Evolutionary conservation across 352 stramenopile species (phyloP).

Genomic region (Phytophthora lateralis): DNA sequence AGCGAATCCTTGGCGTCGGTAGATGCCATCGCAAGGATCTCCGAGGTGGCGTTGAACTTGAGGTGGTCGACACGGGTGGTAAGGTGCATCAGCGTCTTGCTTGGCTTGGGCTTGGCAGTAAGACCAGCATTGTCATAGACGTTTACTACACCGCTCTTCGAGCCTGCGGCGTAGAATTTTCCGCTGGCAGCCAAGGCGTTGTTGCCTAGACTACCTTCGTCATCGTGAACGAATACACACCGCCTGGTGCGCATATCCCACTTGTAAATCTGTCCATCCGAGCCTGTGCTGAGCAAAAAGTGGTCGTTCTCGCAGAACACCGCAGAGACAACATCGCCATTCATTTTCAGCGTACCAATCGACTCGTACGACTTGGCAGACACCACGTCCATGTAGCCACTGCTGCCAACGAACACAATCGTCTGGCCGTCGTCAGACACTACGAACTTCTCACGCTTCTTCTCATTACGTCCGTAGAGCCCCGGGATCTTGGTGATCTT

Average conservation of each 20-base stretch:
- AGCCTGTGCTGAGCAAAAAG: constrained; percentile 94
- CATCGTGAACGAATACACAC: constrained; percentile 79
- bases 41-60: constrained; percentile 92
- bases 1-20: constrained; percentile 93
- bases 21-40: constrained; percentile 95
- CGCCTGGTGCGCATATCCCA: constrained; percentile 92
- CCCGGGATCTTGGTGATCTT: constrained; percentile 91
- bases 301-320: constrained; percentile 93
- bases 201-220: constrained; percentile 89
- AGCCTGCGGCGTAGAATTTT: constrained; percentile 92
- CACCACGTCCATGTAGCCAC: constrained; percentile 95
- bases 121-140: constrained; percentile 91
- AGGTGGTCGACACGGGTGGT: constrained; percentile 91
- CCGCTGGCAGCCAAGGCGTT: constrained; percentile 76
- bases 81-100: constrained; percentile 98
- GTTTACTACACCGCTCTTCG: constrained; percentile 97
- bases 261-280: constrained; percentile 96
- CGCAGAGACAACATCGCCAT: constrained; percentile 89
- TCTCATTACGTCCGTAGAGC: constrained; percentile 90
- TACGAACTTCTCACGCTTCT: constrained; percentile 91
- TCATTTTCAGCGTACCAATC: constrained; percentile 97
- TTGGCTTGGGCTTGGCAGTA: constrained; percentile 59
- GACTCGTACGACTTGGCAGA: constrained; percentile 93
- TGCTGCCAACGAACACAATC: constrained; percentile 95
- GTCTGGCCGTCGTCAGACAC: constrained; percentile 88